Conservation (phyloP, 768 basidiomycete species). For the Suillus bovinus region DNA sequence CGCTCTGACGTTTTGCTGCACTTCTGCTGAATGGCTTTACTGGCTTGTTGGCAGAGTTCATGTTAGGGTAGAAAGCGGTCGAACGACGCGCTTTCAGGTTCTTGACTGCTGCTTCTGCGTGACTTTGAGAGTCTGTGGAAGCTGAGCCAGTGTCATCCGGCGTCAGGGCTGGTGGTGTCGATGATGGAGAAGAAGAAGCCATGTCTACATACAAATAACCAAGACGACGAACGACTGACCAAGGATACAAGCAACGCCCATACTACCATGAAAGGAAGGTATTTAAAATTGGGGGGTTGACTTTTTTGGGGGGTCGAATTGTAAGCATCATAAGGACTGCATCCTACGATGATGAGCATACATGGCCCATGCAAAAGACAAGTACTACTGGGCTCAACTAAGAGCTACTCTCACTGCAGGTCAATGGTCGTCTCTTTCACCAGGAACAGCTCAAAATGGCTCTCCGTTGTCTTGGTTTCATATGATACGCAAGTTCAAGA, state of each 20-base stretch:
- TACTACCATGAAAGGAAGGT: not conserved
- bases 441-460: conserved; percentile 62
- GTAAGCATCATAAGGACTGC: conserved; percentile 15
- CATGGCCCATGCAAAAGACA: conserved; percentile 60
- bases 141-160: conserved; percentile 58
- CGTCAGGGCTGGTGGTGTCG: conserved; percentile 56
- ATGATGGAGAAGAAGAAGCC: conserved; percentile 36
- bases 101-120: conserved; percentile 34
- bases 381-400: conserved; percentile 79
- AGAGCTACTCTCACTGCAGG: conserved; percentile 70
- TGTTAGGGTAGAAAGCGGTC: conserved; percentile 77
- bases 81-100: conserved; percentile 54
- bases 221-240: not conserved
- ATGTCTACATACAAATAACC: conserved; percentile 18
- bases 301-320: conserved; percentile 6
- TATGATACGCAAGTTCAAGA: conserved; percentile 83
- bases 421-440: conserved; percentile 61
- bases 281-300: not conserved
- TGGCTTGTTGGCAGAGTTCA: conserved; percentile 68
- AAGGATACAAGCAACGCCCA: not conserved
- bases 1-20: conserved; percentile 91
- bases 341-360: not conserved
- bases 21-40: conserved; percentile 86
- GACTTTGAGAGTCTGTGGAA: conserved; percentile 34
- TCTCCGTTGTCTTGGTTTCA: conserved; percentile 67